Base-by-base conservation (phyloP, 2,329 filamentous ascomycete genomes). In the Fusarium sp. region DNA sequence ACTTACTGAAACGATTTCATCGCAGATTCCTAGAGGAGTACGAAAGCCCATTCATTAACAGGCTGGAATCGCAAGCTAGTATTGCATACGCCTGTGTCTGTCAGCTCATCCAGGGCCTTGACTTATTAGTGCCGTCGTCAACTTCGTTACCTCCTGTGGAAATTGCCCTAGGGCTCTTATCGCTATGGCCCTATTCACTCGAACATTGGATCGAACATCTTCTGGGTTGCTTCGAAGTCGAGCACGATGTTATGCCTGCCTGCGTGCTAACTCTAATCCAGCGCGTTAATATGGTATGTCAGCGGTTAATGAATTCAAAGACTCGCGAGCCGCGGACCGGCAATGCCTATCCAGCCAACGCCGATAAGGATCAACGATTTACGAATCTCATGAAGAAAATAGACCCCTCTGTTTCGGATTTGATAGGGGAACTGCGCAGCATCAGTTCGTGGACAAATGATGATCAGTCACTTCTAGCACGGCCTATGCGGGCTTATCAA, bases 41-140 rank as follows among this genome's bases (percentile, higher is more conserved):
- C n/a, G 36, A 38, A 38, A 18, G 8, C 11, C 36, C 36, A 1
- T 38, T 38, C 4, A 38, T 38, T 38, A n/a, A 18, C 9, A 38
- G 30, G 3, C 7, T 38, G 30, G 41, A 56, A 47, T 56, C 41
- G 28, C 33, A 34, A 8, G 52, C 52, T 20, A 56, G 52, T 31
- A 46, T 56, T 34, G 52, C 52, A 23, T 56, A 56, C 26, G 52
- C 52, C 30, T 56, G 42, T 18, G 36, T 47, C n/a, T 56, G 52
- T 15, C 52, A 56, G 52, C 31, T 56, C n/a, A 46, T 20, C 52
- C 52, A 40, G 26, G 52, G 52, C 9, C 52, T 56, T 37, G 38
- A 36, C 33, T 38, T 56, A 18, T 28, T 56, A 18, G 20, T 9
- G 30, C 33, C 31, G 16, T 38, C 47, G 18, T 38, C 41, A 6